These are phyloP conservation scores for Didymella lethalis DNA, from an alignment of 2,329 filamentous ascomycete species.

Conservation along the genomic window DNA sequence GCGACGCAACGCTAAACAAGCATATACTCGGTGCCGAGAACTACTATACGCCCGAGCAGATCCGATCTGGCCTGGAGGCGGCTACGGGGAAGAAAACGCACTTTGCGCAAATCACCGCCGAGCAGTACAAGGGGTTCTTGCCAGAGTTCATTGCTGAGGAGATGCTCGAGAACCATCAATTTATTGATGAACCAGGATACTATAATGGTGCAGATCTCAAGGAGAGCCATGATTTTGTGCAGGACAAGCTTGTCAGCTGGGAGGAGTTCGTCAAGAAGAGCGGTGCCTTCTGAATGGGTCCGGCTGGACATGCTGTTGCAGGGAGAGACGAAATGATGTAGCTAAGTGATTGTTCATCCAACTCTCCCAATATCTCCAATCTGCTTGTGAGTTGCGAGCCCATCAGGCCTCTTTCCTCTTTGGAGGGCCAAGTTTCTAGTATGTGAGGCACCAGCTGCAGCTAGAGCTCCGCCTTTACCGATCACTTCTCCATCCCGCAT, in stretches of 20 bases:
- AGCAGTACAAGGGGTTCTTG: slow-evolving; percentile 53
- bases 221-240: slow-evolving; percentile 40
- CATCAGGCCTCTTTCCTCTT: background rate
- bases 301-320: too few species aligned
- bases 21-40: slow-evolving; percentile 53
- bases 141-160: slow-evolving; percentile 57
- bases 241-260: slow-evolving; percentile 11
- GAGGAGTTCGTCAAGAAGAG: slow-evolving; percentile 15
- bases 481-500: background rate
- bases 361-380: background rate
- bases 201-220: slow-evolving; percentile 57
- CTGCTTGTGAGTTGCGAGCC: too few species aligned
- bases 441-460: background rate
- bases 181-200: slow-evolving; percentile 63
- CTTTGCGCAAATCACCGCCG: slow-evolving; percentile 25
- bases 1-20: slow-evolving; percentile 49
- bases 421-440: background rate
- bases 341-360: background rate
- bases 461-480: background rate
- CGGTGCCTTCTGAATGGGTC: slow-evolving; percentile 1
- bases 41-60: slow-evolving; percentile 35
- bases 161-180: slow-evolving; percentile 62
- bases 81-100: slow-evolving; percentile 29
- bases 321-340: background rate
- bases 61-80: slow-evolving; percentile 49